phyloP scores from a whole-genome alignment of 768 basidiomycete genomes.

The Lanmaoa pseudosensibilis region DNA sequence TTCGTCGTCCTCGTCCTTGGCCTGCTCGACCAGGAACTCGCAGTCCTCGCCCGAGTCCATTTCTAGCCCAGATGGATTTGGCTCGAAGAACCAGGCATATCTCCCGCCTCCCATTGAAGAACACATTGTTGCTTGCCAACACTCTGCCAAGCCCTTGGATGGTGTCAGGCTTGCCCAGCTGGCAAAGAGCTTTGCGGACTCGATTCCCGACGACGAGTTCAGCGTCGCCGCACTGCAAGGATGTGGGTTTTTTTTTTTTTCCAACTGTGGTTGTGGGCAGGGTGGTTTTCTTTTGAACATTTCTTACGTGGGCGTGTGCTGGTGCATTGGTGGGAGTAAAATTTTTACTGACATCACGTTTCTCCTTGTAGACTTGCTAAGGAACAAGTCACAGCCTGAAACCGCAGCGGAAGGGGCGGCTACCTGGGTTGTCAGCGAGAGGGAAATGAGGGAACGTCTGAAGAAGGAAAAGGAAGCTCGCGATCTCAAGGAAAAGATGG shows the following conservation, averaged over 20 bases:
- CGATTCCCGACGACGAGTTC: slow-evolving; percentile 83
- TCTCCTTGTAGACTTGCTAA: slow-evolving; percentile 59
- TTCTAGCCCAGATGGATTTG: slow-evolving; percentile 36
- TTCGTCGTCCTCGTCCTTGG: slow-evolving; percentile 42
- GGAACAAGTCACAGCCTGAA: slow-evolving; percentile 83
- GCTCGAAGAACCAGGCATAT: slow-evolving; percentile 58
- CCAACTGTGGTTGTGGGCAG: slow-evolving; percentile 14
- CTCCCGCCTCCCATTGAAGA: slow-evolving; percentile 65
- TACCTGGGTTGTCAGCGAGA: slow-evolving; percentile 74
- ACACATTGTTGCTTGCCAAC: slow-evolving; percentile 55
- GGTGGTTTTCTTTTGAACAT: background rate
- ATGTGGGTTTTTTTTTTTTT: slow-evolving; percentile 54
- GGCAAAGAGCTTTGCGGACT: slow-evolving; percentile 76
- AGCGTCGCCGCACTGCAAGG: slow-evolving; percentile 90
- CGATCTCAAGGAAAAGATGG: slow-evolving; percentile 63
- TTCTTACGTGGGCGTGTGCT: slow-evolving; percentile 19
- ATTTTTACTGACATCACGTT: slow-evolving; percentile 27
- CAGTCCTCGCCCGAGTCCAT: slow-evolving; percentile 24
- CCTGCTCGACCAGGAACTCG: slow-evolving; percentile 32
- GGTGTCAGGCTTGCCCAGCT: slow-evolving; percentile 61
- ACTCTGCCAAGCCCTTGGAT: slow-evolving; percentile 66
- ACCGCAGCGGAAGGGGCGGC: slow-evolving; percentile 64
- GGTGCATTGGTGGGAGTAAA: slow-evolving; percentile 23
- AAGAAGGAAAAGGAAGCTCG: slow-evolving; percentile 72
- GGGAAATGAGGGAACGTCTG: slow-evolving; percentile 71